Evolutionary conservation across 257 asterid genomes (phyloP).

Genomic region (Thymus quinquecostatus): DNA sequence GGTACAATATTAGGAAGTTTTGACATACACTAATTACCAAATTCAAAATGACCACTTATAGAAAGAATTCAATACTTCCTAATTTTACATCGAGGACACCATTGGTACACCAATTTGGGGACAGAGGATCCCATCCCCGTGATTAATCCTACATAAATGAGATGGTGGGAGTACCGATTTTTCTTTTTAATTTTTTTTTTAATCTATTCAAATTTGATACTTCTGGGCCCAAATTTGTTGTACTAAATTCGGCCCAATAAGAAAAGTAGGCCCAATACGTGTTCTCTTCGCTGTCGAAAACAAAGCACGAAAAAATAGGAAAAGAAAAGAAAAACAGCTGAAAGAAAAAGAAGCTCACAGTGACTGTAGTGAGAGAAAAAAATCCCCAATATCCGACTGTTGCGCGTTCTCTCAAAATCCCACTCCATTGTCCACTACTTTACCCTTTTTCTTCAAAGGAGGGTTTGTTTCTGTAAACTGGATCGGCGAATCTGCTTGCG

Average conservation of each 20-base stretch:
- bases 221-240: no score
- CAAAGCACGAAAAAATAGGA: background rate
- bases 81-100: no score
- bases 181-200: no score
- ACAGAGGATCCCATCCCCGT: no score
- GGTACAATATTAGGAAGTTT: no score
- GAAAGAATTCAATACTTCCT: no score
- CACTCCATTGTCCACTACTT: constrained; percentile 18
- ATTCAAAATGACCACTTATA: no score
- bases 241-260: constrained; percentile 12
- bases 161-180: no score
- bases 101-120: no score
- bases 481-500: background rate
- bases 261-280: background rate
- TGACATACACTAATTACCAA: no score
- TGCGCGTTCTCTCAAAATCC: constrained; percentile 10
- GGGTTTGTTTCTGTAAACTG: constrained; percentile 11
- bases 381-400: constrained; percentile 22
- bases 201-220: no score
- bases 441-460: background rate
- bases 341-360: constrained; percentile 24
- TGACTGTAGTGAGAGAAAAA: constrained; percentile 28
- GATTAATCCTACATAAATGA: no score
- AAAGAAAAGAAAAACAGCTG: background rate
- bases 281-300: constrained; percentile 8